phyloP scores from a whole-genome alignment of 2,329 filamentous ascomycete genomes.

The Teratosphaeria epicoccoides region DNA sequence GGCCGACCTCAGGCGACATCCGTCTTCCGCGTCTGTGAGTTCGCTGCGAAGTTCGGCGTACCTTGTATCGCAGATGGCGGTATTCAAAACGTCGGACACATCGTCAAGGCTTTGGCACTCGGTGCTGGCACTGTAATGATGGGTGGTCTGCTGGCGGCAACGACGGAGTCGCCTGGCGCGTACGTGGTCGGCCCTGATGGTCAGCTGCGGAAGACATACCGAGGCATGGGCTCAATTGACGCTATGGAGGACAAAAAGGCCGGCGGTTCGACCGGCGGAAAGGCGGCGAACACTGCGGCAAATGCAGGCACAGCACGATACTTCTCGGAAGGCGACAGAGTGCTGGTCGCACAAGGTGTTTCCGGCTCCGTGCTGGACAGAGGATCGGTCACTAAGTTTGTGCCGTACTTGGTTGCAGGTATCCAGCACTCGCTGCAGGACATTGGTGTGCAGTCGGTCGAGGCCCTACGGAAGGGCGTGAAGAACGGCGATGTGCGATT shows the following conservation, averaged over 20 bases:
- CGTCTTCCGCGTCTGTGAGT: slow-evolving; percentile 79
- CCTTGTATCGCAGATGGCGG: slow-evolving; percentile 97
- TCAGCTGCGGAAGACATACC: slow-evolving; percentile 97
- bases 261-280: slow-evolving; percentile 51
- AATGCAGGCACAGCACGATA: slow-evolving; percentile 96
- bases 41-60: slow-evolving; percentile 86
- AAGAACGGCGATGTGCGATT: slow-evolving; percentile 70
- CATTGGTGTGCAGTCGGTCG: slow-evolving; percentile 72
- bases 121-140: slow-evolving; percentile 98
- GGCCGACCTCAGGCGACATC: slow-evolving; percentile 90
- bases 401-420: slow-evolving; percentile 89
- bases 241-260: slow-evolving; percentile 99
- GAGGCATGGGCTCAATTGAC: slow-evolving; percentile 97
- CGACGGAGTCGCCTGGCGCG: slow-evolving; percentile 91
- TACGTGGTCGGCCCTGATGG: slow-evolving; percentile 95
- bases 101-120: slow-evolving; percentile 93
- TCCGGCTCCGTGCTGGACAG: slow-evolving; percentile 74
- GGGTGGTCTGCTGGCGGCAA: slow-evolving; percentile 93
- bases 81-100: slow-evolving; percentile 97
- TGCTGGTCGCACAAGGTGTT: slow-evolving; percentile 94
- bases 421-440: slow-evolving; percentile 97
- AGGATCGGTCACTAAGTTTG: slow-evolving; percentile 74
- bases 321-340: slow-evolving; percentile 92
- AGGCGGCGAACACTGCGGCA: slow-evolving; percentile 79
- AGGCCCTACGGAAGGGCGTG: slow-evolving; percentile 66